A percentile compares a stretch with the other conserved stretches of the same genome.
Evolutionary conservation across 352 stramenopile genomes (phyloP).

Genomic region (Pythium oligandrum): DNA sequence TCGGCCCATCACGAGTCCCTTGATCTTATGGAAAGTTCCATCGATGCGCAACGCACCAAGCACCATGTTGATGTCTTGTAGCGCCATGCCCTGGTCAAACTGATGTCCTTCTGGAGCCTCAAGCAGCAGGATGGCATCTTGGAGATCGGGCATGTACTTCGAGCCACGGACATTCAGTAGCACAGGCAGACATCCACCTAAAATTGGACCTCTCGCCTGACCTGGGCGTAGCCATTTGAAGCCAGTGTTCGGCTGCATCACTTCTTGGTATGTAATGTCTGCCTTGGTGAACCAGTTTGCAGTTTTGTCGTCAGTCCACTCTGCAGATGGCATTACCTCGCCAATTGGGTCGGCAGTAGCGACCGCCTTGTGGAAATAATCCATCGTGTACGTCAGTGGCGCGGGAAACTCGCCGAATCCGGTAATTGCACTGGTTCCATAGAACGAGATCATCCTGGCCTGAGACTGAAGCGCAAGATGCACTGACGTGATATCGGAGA

Average conservation of each 20-base stretch:
- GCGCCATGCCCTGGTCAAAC: conserved; percentile 49
- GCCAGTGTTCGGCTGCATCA: conserved; percentile 37
- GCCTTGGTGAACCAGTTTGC: conserved; percentile 47
- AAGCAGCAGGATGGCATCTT: conserved; percentile 37
- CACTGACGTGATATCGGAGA: conserved; percentile 61
- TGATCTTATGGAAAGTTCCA: conserved; percentile 42
- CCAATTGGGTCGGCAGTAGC: conserved; percentile 23
- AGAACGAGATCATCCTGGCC: conserved; percentile 45
- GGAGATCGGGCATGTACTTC: conserved; percentile 37
- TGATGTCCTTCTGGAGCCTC: conserved; percentile 41
- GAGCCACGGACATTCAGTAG: conserved; percentile 52
- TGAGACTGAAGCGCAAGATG: conserved; percentile 46
- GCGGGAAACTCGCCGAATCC: conserved; percentile 62
- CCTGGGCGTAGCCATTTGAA: conserved; percentile 42
- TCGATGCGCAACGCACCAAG: conserved; percentile 42
- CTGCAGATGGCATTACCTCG: conserved; percentile 23
- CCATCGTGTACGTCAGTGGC: conserved; percentile 39
- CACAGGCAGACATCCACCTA: conserved; percentile 53
- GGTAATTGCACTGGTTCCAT: conserved; percentile 44
- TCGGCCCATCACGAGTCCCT: conserved; percentile 45
- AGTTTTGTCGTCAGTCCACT: conserved; percentile 65
- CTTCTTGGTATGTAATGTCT: conserved; percentile 34
- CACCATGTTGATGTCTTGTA: conserved; percentile 39
- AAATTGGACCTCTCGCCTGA: conserved; percentile 22
- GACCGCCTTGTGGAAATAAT: conserved; percentile 32